phyloP scores from a whole-genome alignment of 2,329 filamentous ascomycete genomes.

The Penicillium sp. region DNA sequence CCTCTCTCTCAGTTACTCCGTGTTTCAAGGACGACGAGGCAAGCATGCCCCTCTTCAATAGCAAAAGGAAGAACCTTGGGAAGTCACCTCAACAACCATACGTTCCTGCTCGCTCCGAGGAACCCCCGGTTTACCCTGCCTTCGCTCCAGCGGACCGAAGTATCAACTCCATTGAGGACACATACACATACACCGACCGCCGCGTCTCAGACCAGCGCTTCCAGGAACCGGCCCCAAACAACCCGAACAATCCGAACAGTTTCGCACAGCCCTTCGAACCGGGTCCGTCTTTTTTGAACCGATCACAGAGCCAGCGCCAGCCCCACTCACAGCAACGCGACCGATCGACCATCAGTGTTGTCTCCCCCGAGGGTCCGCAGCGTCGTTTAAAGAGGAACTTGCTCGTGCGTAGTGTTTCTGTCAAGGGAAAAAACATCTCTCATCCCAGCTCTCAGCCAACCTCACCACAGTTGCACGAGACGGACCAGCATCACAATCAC shows the following conservation, averaged over 20 bases:
- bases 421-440: conserved; percentile 21
- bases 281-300: conserved; percentile 11
- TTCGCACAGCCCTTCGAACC: background rate
- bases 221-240: conserved; percentile 10
- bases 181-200: conserved; percentile 6
- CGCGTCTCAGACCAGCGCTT: conserved; percentile 4
- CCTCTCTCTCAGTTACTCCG: background rate
- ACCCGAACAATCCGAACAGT: background rate
- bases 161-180: conserved; percentile 11
- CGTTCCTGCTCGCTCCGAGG: conserved; percentile 15
- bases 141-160: conserved; percentile 18
- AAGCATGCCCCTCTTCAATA: conserved; percentile 25
- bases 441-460: conserved; percentile 21
- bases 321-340: conserved; percentile 16
- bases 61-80: background rate
- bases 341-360: conserved; percentile 22
- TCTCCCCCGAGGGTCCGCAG: conserved; percentile 26
- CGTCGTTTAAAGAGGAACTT: conserved; percentile 21
- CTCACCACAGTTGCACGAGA: conserved; percentile 17
- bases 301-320: conserved; percentile 28
- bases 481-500: conserved; percentile 7
- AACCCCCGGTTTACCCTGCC: conserved; percentile 18
- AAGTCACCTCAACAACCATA: background rate
- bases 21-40: background rate
- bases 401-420: conserved; percentile 24